Evolutionary conservation across 1,284 basidiomycete genomes (phyloP), one percentile per base, ranked within the genome.

Genomic region (Cryptococcus sp.): DNA sequence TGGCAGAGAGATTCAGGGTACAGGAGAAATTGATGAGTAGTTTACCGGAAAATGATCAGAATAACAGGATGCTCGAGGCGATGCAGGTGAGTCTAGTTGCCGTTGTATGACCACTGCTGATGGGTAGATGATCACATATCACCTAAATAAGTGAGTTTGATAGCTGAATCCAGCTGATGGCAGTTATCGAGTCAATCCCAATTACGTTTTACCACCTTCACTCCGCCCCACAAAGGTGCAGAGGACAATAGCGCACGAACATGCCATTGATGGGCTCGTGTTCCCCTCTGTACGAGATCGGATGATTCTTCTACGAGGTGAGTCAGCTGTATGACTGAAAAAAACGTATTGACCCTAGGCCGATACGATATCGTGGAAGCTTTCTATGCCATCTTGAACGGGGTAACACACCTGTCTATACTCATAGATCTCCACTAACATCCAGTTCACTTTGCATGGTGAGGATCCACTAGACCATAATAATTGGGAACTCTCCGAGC

Each of bases 401-500:
- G 28, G 11, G 28, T 28, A 11, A 11, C 5, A 5, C 28, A 28
- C 28, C n/a, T n/a, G 11, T 42, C 14, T 16, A 50, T 13, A 54
- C 13, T 4, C 14, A 4, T 40, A 25, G 46, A 18, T 37, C 58
- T 11, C 28, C 4, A 11, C 28, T 28, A 11, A 28, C 28, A 28
- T 5, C 5, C 28, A 91, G 87, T 81, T 87, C 18, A 84, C 81
- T 0, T 81, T 92, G 45, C 89, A 92, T 55, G 89, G 88, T 3
- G 88, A 93, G 61, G 91, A 94, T 65, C 86, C 91, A 25, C 78
- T 94, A 18, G 85, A 85, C 4, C 88, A 93, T 64, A 78, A 77
- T 34, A 91, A 90, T 65, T 94, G 91, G 88, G 91, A 94, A 72
- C 80, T 93, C 47, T 79, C 81, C 7, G 89, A 92, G 66, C 78